Base-by-base conservation (phyloP, 345 rosid genomes). In the Heritiera littoralis region DNA sequence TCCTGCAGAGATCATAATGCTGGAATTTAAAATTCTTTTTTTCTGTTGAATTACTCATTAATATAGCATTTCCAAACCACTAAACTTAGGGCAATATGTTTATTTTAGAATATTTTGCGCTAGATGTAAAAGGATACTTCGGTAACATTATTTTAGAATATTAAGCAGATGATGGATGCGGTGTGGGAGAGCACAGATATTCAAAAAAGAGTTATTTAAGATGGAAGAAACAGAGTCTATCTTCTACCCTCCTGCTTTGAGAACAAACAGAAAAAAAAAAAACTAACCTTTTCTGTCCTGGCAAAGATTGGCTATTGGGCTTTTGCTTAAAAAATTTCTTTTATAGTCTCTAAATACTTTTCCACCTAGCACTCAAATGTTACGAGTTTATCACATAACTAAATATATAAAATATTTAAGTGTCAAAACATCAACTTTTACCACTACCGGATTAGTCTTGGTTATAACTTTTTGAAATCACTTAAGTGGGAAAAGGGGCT, bases 1-100 rank as follows among this genome's bases (percentile, higher is more conserved):
- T 95, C 99, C 98, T 95, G 88, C 80, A 88, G 51, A 59, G 60
- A 55, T 23, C 48, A 80, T 67, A 61, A 82, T 38, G 63, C 75
- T 84, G 58, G 45, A 41, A 60, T 67, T 70, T 59, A 68, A 46
- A 23, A 3, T 59, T 51, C 14, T n/a, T 9, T 55, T 72, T 35
- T 35, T 35, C 3, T 13, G 72, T 8, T 64, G 51, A 66, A 49
- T 72, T 70, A 51, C 38, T 66, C 46, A 15, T 35, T 52, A 60
- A 66, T 7, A 72, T 72, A 77, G 63, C 35, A 79, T 54, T 76
- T 76, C 18, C 20, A 66, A 67, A 74, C 75, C 7, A 14, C 56
- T 48, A 1, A 72, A 72, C 63, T 17, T 32, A 54, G 17, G 4
- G 38, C 30, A 72, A 35, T 15, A 13, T 52, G 48, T 7, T 72